These are phyloP conservation scores for Microbotryum silenes-acaulis DNA, from an alignment of 1,284 basidiomycete species.

Conservation along the genomic window DNA sequence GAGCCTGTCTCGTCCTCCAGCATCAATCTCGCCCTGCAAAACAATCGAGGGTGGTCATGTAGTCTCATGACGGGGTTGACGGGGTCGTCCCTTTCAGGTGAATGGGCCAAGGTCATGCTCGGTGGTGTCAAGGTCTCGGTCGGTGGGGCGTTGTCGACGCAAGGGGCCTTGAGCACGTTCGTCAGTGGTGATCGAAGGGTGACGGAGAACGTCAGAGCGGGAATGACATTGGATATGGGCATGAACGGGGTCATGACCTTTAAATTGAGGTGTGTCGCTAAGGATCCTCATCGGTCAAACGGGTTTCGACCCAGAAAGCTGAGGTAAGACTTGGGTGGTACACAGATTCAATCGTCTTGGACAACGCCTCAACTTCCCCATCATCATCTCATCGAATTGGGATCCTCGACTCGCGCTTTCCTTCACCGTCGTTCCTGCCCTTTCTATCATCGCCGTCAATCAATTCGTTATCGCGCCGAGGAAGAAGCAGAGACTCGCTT, in stretches of 20 bases:
- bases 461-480: slow-evolving; percentile 53
- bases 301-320: too few relatives aligned
- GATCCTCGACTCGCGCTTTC: slow-evolving; percentile 47
- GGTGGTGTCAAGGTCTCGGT: slow-evolving; percentile 45
- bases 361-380: slow-evolving; percentile 52
- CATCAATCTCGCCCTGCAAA: slow-evolving; percentile 24
- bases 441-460: slow-evolving; percentile 50
- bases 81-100: slow-evolving; percentile 33
- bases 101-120: slow-evolving; percentile 43
- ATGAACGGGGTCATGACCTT: slow-evolving; percentile 39
- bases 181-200: slow-evolving; percentile 39
- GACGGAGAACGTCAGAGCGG: slow-evolving; percentile 39
- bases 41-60: slow-evolving; percentile 11
- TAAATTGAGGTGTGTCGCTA: slow-evolving; percentile 32
- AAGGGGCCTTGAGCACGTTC: slow-evolving; percentile 36
- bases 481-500: slow-evolving; percentile 46
- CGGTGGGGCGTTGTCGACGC: slow-evolving; percentile 39
- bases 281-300: neutral
- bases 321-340: too few relatives aligned
- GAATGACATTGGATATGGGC: slow-evolving; percentile 38
- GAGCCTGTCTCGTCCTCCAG: slow-evolving; percentile 19
- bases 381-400: slow-evolving; percentile 49
- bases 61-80: slow-evolving; percentile 12
- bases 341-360: slow-evolving; percentile 47
- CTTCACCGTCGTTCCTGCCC: slow-evolving; percentile 51